Evolutionary conservation across 371 early-diverging fungal species (phyloP), one percentile per base, ranked within the genome.

Genomic region (Caulochytrium protostelioides): DNA sequence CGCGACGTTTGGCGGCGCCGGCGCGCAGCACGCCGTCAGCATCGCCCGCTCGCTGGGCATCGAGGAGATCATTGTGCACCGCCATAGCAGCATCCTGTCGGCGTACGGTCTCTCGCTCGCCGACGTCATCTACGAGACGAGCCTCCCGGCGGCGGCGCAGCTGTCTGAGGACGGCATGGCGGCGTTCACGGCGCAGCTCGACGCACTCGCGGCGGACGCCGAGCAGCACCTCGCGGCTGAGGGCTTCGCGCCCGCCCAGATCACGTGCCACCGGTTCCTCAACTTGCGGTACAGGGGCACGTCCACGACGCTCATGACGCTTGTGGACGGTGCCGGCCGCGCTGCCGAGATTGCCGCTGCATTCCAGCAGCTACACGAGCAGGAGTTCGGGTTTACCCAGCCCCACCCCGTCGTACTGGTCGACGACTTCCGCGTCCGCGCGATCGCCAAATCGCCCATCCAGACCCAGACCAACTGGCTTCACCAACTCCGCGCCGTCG

Each of bases 1-100:
- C 20, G 79, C 89, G 1, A 83, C 80, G 17, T 94, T 94, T 71
- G 95, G 95, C 24, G 95, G 95, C 14, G 92, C 92, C 26, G 94
- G 61, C 18, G 60, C 57, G 4, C 63, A 66, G 30, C 55, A 52
- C 22, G 92, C 90, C 0, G 89, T 87, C 43, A 83, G 83, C 1
- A 83, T 95, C 32, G 95, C 95, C 8, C 63, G 70, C 14, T 70
- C 74, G 3, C 47, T 95, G 15, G 87, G 89, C 2, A 91, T 95
- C 37, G 46, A 42, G 55, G 18, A 61, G 61, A 31, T 82, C 76
- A 27, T 73, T 75, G 58, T 95, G 28, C 91, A 95, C 54, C 63
- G 71, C 12, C 69, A 84, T 44, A 73, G 82, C 4, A 80, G 89
- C 1, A 80, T 95, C 25, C 58, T 91, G 6, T 89, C 89, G 4